Percentiles rank a stretch among this genome's conserved stretches.
phyloP scores from a whole-genome alignment of 345 rosid genomes.

The Triadica sebifera region DNA sequence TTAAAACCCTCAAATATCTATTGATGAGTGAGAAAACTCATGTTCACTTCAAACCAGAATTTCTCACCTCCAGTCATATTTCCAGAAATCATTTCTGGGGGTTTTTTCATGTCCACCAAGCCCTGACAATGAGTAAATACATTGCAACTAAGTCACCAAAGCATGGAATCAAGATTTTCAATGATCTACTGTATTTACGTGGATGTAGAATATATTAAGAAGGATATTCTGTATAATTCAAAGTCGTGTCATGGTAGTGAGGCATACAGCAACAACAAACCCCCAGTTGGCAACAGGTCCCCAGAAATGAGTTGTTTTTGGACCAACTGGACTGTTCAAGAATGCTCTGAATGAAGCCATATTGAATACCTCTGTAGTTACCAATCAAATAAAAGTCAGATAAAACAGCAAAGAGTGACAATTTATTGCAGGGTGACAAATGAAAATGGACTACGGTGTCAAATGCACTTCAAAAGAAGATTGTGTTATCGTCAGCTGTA shows the following conservation, averaged over 20 bases:
- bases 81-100: slow-evolving; percentile 93
- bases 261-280: slow-evolving; percentile 41
- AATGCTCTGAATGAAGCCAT: slow-evolving; percentile 24
- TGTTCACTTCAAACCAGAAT: not conserved
- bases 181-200: not conserved
- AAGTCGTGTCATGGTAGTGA: slow-evolving; percentile 6
- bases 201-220: slow-evolving; percentile 2
- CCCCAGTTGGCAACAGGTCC: slow-evolving; percentile 51
- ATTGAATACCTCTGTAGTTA: slow-evolving; percentile 7
- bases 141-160: not conserved
- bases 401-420: not conserved
- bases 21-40: not conserved
- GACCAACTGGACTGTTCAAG: slow-evolving; percentile 49
- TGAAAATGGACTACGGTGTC: not conserved
- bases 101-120: slow-evolving; percentile 80
- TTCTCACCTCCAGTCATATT: slow-evolving; percentile 71
- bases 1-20: not conserved
- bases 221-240: not conserved
- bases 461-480: no score
- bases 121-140: slow-evolving; percentile 51
- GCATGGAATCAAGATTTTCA: not conserved
- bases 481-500: not conserved
- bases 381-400: not conserved
- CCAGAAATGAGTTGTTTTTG: slow-evolving; percentile 60
- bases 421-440: not conserved